A percentile compares a stretch with the other conserved stretches of the same genome.
Evolutionary conservation across 75 land plant species (phyloP).

Genomic region (Cunninghamia lanceolata): DNA sequence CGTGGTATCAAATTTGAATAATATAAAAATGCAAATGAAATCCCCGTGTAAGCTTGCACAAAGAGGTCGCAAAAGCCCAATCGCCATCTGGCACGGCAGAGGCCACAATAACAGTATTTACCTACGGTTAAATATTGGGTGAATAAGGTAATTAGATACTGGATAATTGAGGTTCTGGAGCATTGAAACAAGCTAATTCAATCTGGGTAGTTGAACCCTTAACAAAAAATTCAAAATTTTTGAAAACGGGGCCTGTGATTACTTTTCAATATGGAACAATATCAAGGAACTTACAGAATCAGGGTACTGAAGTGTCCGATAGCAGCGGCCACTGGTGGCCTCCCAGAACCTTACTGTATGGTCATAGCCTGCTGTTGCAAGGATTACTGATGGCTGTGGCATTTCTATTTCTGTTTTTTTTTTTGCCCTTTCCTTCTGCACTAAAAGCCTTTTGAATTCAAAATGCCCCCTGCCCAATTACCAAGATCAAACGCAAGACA

Average conservation of each 20-base stretch:
- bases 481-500: not conserved
- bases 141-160: not conserved
- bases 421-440: not conserved
- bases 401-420: conserved; percentile 24
- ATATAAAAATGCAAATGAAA: too few relatives aligned
- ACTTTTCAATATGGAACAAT: not conserved
- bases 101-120: not conserved
- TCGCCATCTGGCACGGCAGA: not conserved
- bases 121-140: not conserved
- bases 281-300: conserved; percentile 60
- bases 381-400: conserved; percentile 88
- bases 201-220: not conserved
- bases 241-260: not conserved
- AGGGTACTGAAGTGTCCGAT: conserved; percentile 86
- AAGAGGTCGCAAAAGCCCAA: not conserved
- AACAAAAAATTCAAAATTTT: not conserved
- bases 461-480: not conserved
- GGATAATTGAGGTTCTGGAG: not conserved
- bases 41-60: not conserved
- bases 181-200: not conserved
- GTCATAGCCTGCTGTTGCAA: conserved; percentile 96
- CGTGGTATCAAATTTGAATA: too few relatives aligned
- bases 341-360: conserved; percentile 97
- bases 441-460: not conserved
- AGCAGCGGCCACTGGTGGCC: conserved; percentile 87